Conservation (phyloP, 306 rosid species). For the Hylodesmum podocarpum region DNA sequence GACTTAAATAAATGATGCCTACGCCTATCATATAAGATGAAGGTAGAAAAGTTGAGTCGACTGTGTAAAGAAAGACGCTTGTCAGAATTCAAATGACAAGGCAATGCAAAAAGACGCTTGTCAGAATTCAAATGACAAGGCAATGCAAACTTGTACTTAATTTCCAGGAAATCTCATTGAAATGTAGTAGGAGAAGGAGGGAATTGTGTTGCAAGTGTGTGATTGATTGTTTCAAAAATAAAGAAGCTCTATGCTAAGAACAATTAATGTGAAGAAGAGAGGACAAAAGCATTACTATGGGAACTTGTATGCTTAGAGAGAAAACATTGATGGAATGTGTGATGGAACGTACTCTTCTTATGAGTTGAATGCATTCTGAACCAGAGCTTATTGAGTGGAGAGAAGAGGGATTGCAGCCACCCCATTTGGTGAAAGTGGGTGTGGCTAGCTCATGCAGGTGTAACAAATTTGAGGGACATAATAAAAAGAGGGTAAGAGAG, state of each 20-base stretch:
- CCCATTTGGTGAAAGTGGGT: conserved; percentile 50
- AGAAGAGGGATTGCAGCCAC: conserved; percentile 82
- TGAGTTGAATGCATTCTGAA: conserved; percentile 63
- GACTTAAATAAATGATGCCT: background rate
- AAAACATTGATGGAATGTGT: conserved; percentile 15
- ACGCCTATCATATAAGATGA: background rate
- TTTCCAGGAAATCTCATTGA: background rate
- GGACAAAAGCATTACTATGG: background rate
- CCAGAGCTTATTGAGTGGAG: conserved; percentile 81
- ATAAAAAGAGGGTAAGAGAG: conserved; percentile 5
- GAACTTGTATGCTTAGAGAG: background rate
- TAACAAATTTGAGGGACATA: conserved; percentile 1
- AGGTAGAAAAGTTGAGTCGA: conserved; percentile 26
- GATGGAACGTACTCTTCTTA: conserved; percentile 59
- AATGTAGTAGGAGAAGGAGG: conserved; percentile 23
- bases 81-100: background rate
- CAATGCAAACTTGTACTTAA: background rate
- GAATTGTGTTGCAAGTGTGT: conserved; percentile 19
- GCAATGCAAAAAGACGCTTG: conserved; percentile 50
- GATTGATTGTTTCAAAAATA: background rate
- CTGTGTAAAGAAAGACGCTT: conserved; percentile 11
- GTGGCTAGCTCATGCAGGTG: conserved; percentile 31
- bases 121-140: conserved; percentile 7
- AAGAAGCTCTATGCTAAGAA: background rate
- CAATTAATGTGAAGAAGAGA: conserved; percentile 10